These are phyloP conservation scores for Xylaria sp. DNA, from an alignment of 2,329 filamentous ascomycete species.

Conservation along the genomic window DNA sequence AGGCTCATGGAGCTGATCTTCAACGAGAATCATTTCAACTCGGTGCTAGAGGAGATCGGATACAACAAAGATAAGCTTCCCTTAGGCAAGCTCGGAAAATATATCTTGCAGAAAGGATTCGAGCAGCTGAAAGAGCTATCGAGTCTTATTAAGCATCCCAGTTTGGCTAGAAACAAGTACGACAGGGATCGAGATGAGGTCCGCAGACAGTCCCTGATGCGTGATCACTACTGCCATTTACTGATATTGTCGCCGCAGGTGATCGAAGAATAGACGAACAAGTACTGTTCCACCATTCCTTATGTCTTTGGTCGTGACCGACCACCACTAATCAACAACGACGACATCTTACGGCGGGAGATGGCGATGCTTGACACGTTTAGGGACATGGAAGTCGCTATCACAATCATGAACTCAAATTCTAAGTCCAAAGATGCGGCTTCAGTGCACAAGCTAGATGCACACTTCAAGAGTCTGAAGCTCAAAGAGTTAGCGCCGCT, in stretches of 20 bases:
- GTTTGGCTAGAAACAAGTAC: slow-evolving; percentile 52
- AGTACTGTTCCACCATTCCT: slow-evolving; percentile 80
- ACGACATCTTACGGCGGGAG: slow-evolving; percentile 69
- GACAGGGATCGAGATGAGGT: slow-evolving; percentile 36
- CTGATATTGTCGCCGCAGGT: slow-evolving; percentile 39
- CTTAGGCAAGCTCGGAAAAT: slow-evolving; percentile 79
- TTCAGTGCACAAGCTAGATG: slow-evolving; percentile 68
- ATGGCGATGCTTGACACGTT: slow-evolving; percentile 78
- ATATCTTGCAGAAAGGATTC: slow-evolving; percentile 75
- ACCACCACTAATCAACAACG: slow-evolving; percentile 67
- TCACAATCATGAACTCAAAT: slow-evolving; percentile 74
- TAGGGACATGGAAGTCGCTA: slow-evolving; percentile 81
- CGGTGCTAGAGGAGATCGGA: slow-evolving; percentile 67
- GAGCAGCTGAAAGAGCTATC: slow-evolving; percentile 75
- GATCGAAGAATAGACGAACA: slow-evolving; percentile 70
- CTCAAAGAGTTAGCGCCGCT: slow-evolving; percentile 77
- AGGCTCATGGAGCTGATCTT: slow-evolving; percentile 80
- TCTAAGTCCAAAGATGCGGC: slow-evolving; percentile 48
- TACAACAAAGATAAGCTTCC: slow-evolving; percentile 79
- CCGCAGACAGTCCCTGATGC: slow-evolving; percentile 22
- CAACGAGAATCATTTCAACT: slow-evolving; percentile 72
- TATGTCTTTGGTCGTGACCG: slow-evolving; percentile 77
- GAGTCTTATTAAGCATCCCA: slow-evolving; percentile 61
- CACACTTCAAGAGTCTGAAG: slow-evolving; percentile 70
- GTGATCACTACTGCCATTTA: not conserved